Base-by-base conservation (phyloP, 2,329 filamentous ascomycete genomes). In the Venturia oleaginea region DNA sequence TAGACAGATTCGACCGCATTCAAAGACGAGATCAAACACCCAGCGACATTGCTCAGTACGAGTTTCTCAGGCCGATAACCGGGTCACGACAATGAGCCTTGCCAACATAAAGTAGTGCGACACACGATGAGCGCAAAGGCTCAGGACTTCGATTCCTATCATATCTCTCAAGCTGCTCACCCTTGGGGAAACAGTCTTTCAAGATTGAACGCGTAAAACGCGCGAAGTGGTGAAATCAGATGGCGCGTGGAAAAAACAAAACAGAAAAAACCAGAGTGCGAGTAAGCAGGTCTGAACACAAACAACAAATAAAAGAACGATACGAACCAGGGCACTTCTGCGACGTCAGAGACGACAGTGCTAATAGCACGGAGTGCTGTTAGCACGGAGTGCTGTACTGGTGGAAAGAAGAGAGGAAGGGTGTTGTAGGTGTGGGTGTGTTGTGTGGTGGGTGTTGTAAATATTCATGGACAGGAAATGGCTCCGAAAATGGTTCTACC, bases 321-420 rank as follows among this genome's bases (percentile, higher is more conserved):
- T 57, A 57, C 51, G 51, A 27, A 57, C 51, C 51, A 19, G 51
- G 27, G 51, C 51, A 57, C 51, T 34, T 32, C 30, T 57, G 27
- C 46, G 30, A 34, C 27, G 51, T 57, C 51, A 34, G 22, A 32
- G 24, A n/a, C 51, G 17, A 34, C 51, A 57, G 51, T 34, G 51
- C 51, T 57, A 30, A 34, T 13, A 22, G 11, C 15, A 34, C 51
- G n/a, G 22, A 37, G 51, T 57, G 27, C 10, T 32, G 30, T 37
- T 13, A 22, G 11, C 15, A 34, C 51, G n/a, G 22, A 37, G 51
- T 57, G 27, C 10, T 32, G 30, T 37, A n/a, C 27, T 19, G 30
- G 5, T 34, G 19, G 27, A 10, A 34, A 34, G 30, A 27, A 57
- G 30, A 27, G 34, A 34, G 24, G 51, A 57, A n/a, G 27, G 30